These are phyloP conservation scores for Biancaea sappan DNA, from an alignment of 306 rosid species.

Conservation along the genomic window DNA sequence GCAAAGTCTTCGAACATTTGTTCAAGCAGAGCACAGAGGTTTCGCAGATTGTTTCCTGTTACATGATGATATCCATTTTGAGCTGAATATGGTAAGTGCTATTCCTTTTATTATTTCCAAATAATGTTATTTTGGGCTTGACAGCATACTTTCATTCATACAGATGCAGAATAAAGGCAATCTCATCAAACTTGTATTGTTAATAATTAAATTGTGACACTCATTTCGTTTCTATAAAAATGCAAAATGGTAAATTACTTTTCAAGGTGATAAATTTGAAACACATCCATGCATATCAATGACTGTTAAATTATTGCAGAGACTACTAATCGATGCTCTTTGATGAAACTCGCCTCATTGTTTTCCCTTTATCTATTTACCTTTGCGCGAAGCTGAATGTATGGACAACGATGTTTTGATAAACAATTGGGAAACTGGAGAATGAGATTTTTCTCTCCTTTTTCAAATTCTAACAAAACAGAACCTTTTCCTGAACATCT, in stretches of 20 bases:
- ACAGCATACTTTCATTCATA: neutral
- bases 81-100: slow-evolving; percentile 65
- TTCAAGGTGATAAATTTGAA: neutral
- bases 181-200: neutral
- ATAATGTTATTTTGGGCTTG: slow-evolving; percentile 9
- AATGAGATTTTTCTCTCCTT: neutral
- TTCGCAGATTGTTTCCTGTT: slow-evolving; percentile 62
- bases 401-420: neutral
- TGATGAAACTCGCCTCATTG: neutral
- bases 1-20: slow-evolving; percentile 48
- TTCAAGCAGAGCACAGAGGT: slow-evolving; percentile 69
- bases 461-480: neutral
- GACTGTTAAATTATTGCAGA: neutral
- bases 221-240: neutral
- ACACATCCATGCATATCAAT: neutral
- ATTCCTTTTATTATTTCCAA: slow-evolving; percentile 16
- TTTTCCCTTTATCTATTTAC: neutral
- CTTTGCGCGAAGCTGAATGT: neutral
- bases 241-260: neutral
- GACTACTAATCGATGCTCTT: neutral
- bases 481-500: neutral
- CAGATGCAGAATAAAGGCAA: neutral
- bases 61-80: slow-evolving; percentile 52
- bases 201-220: neutral
- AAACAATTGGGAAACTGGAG: neutral